These are phyloP conservation scores for Colletotrichum orchidophilum DNA, from an alignment of 2,329 filamentous ascomycete species.

Conservation along the genomic window DNA sequence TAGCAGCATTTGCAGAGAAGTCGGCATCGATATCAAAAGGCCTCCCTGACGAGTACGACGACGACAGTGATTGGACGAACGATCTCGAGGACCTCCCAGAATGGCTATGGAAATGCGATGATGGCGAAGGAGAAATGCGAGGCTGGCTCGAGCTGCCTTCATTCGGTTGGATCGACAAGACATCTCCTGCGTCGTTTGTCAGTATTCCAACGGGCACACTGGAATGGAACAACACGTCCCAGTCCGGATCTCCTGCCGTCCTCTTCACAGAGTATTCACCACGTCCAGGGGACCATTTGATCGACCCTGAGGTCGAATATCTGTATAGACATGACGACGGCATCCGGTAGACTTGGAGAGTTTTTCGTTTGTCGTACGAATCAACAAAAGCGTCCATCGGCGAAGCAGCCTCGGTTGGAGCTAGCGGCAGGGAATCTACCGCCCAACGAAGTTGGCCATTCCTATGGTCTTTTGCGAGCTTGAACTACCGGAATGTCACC, in stretches of 20 bases:
- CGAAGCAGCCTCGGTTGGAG: neutral
- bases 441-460: neutral
- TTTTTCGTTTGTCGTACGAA: too few species aligned
- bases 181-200: neutral
- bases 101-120: conserved; percentile 31
- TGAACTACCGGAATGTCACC: neutral
- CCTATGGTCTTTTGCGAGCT: neutral
- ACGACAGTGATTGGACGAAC: conserved; percentile 11
- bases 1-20: conserved; percentile 43
- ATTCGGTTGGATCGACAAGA: conserved; percentile 10
- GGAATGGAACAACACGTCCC: conserved; percentile 24
- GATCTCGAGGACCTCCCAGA: conserved; percentile 23
- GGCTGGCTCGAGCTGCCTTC: conserved; percentile 19
- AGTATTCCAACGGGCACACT: neutral
- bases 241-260: conserved; percentile 10
- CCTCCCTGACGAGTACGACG: conserved; percentile 12
- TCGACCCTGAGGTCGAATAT: conserved; percentile 12
- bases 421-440: neutral
- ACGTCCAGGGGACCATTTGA: neutral
- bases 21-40: conserved; percentile 30
- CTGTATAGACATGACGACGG: conserved; percentile 2
- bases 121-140: conserved; percentile 12
- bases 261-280: conserved; percentile 20
- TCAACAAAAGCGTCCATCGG: neutral
- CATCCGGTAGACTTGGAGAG: neutral